These are phyloP conservation scores for Amanita fuliginea DNA, from an alignment of 768 basidiomycete genomes.

Conservation along the genomic window DNA sequence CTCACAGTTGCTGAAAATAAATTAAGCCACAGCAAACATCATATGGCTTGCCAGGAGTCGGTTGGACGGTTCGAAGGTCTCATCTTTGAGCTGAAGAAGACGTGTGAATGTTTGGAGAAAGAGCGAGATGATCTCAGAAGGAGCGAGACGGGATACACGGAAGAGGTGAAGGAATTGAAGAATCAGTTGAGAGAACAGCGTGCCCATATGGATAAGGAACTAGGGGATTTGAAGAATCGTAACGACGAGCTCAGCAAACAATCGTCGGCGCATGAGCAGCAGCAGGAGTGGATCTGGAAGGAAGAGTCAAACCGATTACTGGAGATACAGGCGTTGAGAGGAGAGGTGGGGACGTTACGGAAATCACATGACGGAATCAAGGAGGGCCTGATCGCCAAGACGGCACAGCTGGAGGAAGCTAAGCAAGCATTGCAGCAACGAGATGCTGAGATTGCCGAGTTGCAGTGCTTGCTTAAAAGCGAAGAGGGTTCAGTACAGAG, in stretches of 20 bases:
- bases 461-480: too few relatives aligned
- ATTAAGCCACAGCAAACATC: background rate
- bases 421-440: background rate
- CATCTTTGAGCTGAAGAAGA: background rate
- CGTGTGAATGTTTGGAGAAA: background rate
- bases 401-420: background rate
- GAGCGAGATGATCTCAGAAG: background rate
- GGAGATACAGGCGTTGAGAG: background rate
- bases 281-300: background rate
- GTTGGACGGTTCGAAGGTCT: background rate
- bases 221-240: background rate
- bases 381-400: background rate
- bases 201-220: background rate
- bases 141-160: background rate
- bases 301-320: background rate
- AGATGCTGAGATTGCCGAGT: background rate
- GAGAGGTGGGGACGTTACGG: background rate
- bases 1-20: background rate
- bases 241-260: background rate
- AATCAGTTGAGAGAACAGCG: background rate
- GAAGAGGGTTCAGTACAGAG: too few relatives aligned
- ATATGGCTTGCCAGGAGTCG: background rate
- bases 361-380: background rate
- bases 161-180: background rate
- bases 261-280: background rate